A percentile compares a stretch with the other conserved stretches of the same genome.
Evolutionary conservation across 2,329 filamentous ascomycete genomes (phyloP).

Genomic region (Teratosphaeria viscida): DNA sequence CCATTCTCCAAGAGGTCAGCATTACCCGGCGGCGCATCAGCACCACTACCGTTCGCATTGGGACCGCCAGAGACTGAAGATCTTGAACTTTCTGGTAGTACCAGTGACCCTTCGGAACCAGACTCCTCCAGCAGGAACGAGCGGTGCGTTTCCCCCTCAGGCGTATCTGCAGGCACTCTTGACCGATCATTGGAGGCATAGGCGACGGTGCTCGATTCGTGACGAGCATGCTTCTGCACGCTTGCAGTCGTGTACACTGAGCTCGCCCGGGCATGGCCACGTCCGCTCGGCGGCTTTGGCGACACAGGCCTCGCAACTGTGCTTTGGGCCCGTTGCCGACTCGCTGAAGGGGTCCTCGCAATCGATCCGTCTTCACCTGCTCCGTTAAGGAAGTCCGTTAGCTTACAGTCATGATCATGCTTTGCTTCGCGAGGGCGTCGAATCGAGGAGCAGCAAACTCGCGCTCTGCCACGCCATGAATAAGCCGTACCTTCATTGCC

Average conservation of each 20-base stretch:
- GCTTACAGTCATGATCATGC: not conserved
- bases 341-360: slow-evolving; percentile 17
- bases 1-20: slow-evolving; percentile 41
- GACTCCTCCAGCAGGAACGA: slow-evolving; percentile 61
- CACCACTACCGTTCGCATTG: not conserved
- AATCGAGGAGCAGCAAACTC: not conserved
- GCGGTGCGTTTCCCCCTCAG: slow-evolving; percentile 37
- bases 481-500: slow-evolving; percentile 51
- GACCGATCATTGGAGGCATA: slow-evolving; percentile 17
- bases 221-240: slow-evolving; percentile 18
- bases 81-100: not conserved
- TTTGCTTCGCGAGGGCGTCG: not conserved
- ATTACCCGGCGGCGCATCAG: not conserved
- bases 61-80: not conserved
- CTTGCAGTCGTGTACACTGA: slow-evolving; percentile 33
- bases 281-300: slow-evolving; percentile 26
- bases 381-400: not conserved
- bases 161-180: slow-evolving; percentile 27
- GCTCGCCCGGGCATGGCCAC: slow-evolving; percentile 37
- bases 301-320: slow-evolving; percentile 33
- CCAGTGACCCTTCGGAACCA: slow-evolving; percentile 41
- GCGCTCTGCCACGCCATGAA: not conserved
- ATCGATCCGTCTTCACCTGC: slow-evolving; percentile 7
- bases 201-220: slow-evolving; percentile 23
- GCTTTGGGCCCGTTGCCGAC: slow-evolving; percentile 35